Base-by-base conservation (phyloP, 371 early-diverging fungal species). In the Capillidium rhysosporum region DNA sequence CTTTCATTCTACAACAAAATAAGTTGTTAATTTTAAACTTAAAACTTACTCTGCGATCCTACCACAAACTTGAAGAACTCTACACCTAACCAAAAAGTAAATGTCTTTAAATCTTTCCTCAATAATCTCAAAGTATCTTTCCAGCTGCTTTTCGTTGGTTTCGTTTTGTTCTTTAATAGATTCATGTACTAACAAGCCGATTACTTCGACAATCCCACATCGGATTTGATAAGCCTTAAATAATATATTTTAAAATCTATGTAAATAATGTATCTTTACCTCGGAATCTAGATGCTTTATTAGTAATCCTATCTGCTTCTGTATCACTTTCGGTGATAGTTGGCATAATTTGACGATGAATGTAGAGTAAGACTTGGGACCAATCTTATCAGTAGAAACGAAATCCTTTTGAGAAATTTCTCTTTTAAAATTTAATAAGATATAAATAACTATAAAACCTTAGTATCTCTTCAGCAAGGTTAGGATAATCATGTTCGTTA, bases 41-140 rank as follows among this genome's bases (percentile, higher is more conserved):
- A 21, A 38, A 24, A 60, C 77, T 59, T 73, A 85, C 79, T 88
- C 83, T 52, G 84, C 72, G 24, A 95, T 67, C 56, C 75, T 77
- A n/a, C 76, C 62, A 40, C 86, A 76, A 7, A 85, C 77, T 60
- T 92, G 90, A n/a, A 96, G 60, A 0, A 91, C 81, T 63, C 84
- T 89, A 26, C 81, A 75, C 34, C 97, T 78, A 8, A 81, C 80
- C 62, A 80, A 82, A 9, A 79, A 71, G 56, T 79, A 84, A 24
- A 71, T 69, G 65, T 96, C 97, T 56, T 80, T 69, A 73, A 89
- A 89, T 18, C 94, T 76, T 60, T 92, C 92, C 59, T 88, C 82
- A 43, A 96, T 61, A 43, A 90, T 71, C 60, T 86, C 89, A 69
- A 89, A 91, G 56, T 80, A 86, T 53, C 69, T 66, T 12, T 72